A percentile compares a stretch with the other conserved stretches of the same genome.
These are phyloP conservation scores for Teratosphaeriaceae sp. DNA, from an alignment of 2,329 filamentous ascomycete genomes.

Conservation along the genomic window DNA sequence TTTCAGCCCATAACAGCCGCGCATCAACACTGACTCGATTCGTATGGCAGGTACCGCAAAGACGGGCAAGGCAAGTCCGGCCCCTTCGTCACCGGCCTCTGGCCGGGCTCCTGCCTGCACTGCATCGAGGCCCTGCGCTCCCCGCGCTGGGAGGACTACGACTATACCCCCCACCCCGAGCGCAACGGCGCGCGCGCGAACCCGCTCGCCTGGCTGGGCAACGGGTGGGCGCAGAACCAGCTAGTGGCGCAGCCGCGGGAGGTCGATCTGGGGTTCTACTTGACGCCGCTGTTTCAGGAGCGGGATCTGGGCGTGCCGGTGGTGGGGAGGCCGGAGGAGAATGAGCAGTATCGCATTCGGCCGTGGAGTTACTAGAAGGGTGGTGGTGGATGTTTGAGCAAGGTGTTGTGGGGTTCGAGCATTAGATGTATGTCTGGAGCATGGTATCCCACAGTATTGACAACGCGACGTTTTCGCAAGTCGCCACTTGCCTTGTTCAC, in stretches of 20 bases:
- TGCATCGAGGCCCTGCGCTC: constrained; percentile 51
- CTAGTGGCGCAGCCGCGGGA: constrained; percentile 30
- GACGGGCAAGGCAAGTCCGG: constrained; percentile 49
- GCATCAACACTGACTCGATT: neutral
- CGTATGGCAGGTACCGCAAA: constrained; percentile 51
- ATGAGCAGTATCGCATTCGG: constrained; percentile 27
- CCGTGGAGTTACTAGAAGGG: constrained; percentile 23
- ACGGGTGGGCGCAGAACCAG: constrained; percentile 59
- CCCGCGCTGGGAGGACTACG: constrained; percentile 55
- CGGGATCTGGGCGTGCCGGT: constrained; percentile 22
- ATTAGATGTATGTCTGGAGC: no score
- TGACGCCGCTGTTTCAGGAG: constrained; percentile 35
- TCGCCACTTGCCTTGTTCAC: no score
- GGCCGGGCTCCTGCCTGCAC: constrained; percentile 61
- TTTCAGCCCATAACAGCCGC: no score
- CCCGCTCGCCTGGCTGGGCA: constrained; percentile 59
- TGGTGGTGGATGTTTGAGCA: neutral
- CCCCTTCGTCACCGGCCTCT: constrained; percentile 58
- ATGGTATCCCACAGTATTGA: no score
- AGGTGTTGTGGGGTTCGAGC: no score
- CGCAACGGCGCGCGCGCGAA: constrained; percentile 34
- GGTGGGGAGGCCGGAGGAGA: constrained; percentile 33
- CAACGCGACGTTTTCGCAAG: no score
- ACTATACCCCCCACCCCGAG: constrained; percentile 40
- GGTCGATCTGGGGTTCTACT: constrained; percentile 36